Conservation (phyloP, 1,284 basidiomycete genomes). For the Retiboletus flavoniger region DNA sequence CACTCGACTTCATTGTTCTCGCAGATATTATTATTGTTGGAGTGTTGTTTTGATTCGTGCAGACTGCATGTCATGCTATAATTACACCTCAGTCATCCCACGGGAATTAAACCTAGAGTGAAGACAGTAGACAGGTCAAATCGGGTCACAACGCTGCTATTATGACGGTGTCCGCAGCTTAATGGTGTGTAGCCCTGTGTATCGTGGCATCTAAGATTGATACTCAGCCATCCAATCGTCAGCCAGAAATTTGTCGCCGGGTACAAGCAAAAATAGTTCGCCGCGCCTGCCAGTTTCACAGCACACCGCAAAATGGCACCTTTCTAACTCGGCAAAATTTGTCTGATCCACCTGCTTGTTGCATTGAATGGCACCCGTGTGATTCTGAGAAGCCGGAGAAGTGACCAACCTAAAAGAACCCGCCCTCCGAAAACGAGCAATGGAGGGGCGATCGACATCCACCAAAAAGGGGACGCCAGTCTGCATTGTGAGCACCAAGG, state of each 20-base stretch:
- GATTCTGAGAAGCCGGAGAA: not conserved
- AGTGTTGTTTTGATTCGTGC: not conserved
- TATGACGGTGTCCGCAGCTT: too few relatives aligned
- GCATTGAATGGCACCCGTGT: not conserved
- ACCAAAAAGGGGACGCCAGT: too few relatives aligned
- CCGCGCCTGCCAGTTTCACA: not conserved
- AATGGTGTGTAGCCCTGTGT: not conserved
- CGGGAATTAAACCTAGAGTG: too few relatives aligned
- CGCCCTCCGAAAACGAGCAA: not conserved
- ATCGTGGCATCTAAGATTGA: not conserved
- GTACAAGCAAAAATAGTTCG: not conserved
- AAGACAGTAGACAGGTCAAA: too few relatives aligned
- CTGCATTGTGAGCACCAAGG: too few relatives aligned
- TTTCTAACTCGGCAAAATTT: not conserved
- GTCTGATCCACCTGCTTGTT: not conserved
- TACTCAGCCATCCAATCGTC: slow-evolving; percentile 9
- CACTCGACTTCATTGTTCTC: not conserved
- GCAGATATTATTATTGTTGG: not conserved
- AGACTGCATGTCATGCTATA: slow-evolving; percentile 6
- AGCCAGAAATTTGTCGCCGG: slow-evolving; percentile 5
- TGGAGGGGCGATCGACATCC: too few relatives aligned
- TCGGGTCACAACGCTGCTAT: not conserved
- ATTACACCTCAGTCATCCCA: not conserved
- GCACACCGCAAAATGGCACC: not conserved
- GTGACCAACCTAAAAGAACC: not conserved